These are phyloP conservation scores for Nymphaea thermarum DNA, from an alignment of 164 flowering plant species.

Conservation along the genomic window DNA sequence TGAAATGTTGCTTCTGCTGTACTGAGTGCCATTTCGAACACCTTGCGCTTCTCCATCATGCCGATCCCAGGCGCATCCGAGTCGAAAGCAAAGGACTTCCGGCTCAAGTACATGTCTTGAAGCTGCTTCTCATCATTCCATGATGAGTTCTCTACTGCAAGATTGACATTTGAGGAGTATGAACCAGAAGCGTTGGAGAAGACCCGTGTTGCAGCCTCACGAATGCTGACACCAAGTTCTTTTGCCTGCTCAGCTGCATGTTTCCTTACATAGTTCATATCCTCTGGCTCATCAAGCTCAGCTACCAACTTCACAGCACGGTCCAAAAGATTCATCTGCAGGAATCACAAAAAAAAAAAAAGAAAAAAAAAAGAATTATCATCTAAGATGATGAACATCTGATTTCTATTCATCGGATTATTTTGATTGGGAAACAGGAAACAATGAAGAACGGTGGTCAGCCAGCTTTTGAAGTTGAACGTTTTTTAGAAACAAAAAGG, in stretches of 20 bases:
- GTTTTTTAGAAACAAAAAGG: background rate
- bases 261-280: constrained; percentile 79
- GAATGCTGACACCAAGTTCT: constrained; percentile 49
- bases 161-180: constrained; percentile 91
- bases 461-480: background rate
- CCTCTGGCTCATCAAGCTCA: constrained; percentile 90
- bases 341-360: background rate
- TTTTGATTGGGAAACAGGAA: too few species aligned
- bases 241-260: constrained; percentile 86
- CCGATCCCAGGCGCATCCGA: constrained; percentile 92
- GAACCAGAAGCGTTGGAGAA: constrained; percentile 98
- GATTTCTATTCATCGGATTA: too few species aligned
- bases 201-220: constrained; percentile 91
- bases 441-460: too few species aligned
- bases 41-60: constrained; percentile 82
- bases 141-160: constrained; percentile 94
- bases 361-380: background rate
- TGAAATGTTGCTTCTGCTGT: constrained; percentile 99
- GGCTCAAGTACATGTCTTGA: constrained; percentile 96
- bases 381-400: background rate
- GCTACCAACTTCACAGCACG: constrained; percentile 98
- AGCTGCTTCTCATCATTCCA: constrained; percentile 99
- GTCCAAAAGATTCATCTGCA: constrained; percentile 94
- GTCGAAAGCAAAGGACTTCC: constrained; percentile 94
- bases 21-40: constrained; percentile 92